A percentile compares a stretch with the other conserved stretches of the same genome.
phyloP scores from a whole-genome alignment of 495 filamentous ascomycete species.

The Pyrenula aspistea region DNA sequence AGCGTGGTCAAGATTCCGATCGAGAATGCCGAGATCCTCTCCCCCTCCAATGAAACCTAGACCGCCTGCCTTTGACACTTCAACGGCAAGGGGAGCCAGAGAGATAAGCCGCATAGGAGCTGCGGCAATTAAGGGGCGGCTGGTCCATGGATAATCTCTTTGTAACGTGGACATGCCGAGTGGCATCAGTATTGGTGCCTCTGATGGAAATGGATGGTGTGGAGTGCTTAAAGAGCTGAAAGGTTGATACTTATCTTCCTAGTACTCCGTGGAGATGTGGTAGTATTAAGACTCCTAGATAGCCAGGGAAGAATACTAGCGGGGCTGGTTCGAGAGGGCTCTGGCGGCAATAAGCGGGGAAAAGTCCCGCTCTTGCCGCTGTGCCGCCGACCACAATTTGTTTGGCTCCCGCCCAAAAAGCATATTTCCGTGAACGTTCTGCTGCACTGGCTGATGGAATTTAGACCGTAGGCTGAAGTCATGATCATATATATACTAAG shows the following conservation, averaged over 20 bases:
- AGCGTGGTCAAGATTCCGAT: slow-evolving; percentile 14
- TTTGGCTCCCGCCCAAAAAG: background rate
- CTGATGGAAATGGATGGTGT: background rate
- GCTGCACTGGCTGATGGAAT: background rate
- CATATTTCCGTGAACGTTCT: background rate
- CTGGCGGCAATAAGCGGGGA: background rate
- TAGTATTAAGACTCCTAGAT: background rate
- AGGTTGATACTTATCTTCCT: background rate
- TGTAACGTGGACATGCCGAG: background rate
- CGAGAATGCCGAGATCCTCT: slow-evolving; percentile 14
- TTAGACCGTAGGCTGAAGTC: background rate
- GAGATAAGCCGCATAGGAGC: slow-evolving; percentile 61
- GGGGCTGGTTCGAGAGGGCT: background rate
- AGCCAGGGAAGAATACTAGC: background rate
- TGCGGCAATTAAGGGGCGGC: slow-evolving; percentile 43
- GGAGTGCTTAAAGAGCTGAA: background rate
- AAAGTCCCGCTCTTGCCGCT: background rate
- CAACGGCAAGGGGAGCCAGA: slow-evolving; percentile 38
- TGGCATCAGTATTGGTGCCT: background rate
- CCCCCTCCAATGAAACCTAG: slow-evolving; percentile 33
- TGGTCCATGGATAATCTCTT: slow-evolving; percentile 43
- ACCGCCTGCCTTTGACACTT: slow-evolving; percentile 49
- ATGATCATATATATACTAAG: background rate
- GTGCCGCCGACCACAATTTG: background rate
- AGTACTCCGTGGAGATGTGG: background rate